Evolutionary conservation across 2,329 filamentous ascomycete genomes (phyloP), one percentile per base, ranked within the genome.

Genomic region (Clathrospora elynae): DNA sequence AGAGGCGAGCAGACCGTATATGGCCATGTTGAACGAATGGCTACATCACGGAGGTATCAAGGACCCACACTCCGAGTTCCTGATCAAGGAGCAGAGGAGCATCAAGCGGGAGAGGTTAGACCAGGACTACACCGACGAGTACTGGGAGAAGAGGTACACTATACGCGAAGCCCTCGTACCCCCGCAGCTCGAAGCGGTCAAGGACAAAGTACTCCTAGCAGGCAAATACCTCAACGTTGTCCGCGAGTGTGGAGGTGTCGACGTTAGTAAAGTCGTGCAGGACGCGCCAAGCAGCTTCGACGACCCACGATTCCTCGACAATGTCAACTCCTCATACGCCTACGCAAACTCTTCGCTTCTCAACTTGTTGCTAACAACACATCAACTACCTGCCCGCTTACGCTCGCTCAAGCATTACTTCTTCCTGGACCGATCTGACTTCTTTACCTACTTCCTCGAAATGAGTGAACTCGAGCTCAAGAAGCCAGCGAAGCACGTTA

Each of bases 1-100:
- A 42, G 92, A 97, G 69, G 87, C 92, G 1, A 96, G 91, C 61
- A 83, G 87, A 41, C 93, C 93, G 0, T 99, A 99, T 67, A 96
- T 97, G 91, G 81, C 82, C 28, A 99, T 99, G 93, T 75, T 99
- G 48, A 99, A 99, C 62, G 92, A 97, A 68, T 99, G 93, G 93
- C 76, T 99, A 11, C 93, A 99, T 64, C 92, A 95, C 63, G 93
- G 93, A 25, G 90, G 87, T 34, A 97, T 99, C 69, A 89, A 87
- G 62, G 93, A 99, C 67, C 90, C 91, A 0, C 92, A 97, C 67
- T 82, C 85, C 1, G 93, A 99, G 68, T 99, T 99, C 57, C 74
- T 99, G 38, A 85, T 99, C 64, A 95, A 95, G 64, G 93, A 97
- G 69, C 90, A 96, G 60, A 95, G 92, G 71, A 96, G 91, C 62